phyloP scores from a whole-genome alignment of 2,329 filamentous ascomycete species.

The Colletotrichum ledebouriae region DNA sequence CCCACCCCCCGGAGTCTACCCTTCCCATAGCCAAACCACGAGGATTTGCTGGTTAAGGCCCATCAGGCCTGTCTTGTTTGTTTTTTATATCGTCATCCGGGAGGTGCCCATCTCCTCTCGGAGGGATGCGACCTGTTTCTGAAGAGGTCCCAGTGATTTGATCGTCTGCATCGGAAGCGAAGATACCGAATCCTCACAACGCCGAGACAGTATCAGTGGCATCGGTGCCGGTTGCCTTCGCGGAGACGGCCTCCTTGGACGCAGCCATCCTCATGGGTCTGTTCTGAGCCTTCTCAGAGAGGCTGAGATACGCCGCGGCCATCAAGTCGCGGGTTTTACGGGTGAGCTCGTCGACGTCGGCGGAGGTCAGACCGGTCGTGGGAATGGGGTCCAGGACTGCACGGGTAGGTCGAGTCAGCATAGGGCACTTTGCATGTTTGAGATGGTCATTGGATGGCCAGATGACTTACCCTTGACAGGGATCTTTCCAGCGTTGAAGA shows the following conservation, averaged over 20 bases:
- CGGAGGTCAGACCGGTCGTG: slow-evolving; percentile 78
- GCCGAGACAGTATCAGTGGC: slow-evolving; percentile 37
- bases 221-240: slow-evolving; percentile 39
- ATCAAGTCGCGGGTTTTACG: slow-evolving; percentile 79
- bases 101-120: neutral
- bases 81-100: slow-evolving; percentile 10
- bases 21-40: slow-evolving; percentile 30
- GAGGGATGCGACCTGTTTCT: neutral
- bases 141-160: neutral
- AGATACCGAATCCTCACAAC: slow-evolving; percentile 5
- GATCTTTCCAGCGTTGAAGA: slow-evolving; percentile 78
- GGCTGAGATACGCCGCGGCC: slow-evolving; percentile 73
- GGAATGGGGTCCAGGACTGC: slow-evolving; percentile 84
- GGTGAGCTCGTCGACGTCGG: slow-evolving; percentile 83
- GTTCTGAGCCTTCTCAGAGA: slow-evolving; percentile 67
- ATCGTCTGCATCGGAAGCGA: neutral
- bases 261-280: slow-evolving; percentile 42
- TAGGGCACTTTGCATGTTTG: slow-evolving; percentile 9
- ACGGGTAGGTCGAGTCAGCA: neutral
- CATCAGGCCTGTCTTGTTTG: neutral
- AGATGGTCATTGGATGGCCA: slow-evolving; percentile 8
- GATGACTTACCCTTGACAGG: slow-evolving; percentile 76
- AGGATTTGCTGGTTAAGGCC: slow-evolving; percentile 6
- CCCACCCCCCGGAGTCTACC: slow-evolving; percentile 32
- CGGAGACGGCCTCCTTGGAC: slow-evolving; percentile 19